Evolutionary conservation across 1,284 basidiomycete genomes (phyloP).

Genomic region (Boletus sp.): DNA sequence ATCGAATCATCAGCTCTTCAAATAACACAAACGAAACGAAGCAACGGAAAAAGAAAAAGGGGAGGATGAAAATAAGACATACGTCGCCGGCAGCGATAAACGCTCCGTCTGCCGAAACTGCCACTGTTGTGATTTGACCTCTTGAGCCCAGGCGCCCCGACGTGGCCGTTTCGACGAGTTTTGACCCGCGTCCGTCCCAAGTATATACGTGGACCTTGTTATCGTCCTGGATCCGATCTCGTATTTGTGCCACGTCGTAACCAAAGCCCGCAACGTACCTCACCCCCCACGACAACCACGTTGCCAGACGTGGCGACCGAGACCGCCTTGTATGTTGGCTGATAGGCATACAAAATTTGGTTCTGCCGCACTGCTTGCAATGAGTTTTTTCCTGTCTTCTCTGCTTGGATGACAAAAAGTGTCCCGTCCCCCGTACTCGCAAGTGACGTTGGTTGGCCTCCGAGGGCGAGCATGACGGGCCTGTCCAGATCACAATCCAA

Average conservation of each 20-base stretch:
- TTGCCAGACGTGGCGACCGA: constrained; percentile 57
- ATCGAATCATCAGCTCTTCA: constrained; percentile 5
- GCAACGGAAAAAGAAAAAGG: background rate
- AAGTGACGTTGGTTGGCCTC: constrained; percentile 77
- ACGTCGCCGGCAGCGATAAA: constrained; percentile 85
- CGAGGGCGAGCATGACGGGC: constrained; percentile 49
- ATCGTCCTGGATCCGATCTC: constrained; percentile 51
- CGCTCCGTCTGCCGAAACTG: constrained; percentile 80
- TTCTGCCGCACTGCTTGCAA: constrained; percentile 74
- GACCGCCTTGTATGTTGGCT: constrained; percentile 57
- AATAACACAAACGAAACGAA: background rate
- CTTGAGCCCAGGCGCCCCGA: constrained; percentile 67
- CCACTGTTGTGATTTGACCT: constrained; percentile 74
- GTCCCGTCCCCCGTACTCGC: constrained; percentile 65
- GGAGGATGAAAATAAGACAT: constrained; percentile 28
- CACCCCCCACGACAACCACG: constrained; percentile 74
- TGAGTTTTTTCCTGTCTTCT: constrained; percentile 54
- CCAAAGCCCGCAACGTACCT: constrained; percentile 49
- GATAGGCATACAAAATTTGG: constrained; percentile 63
- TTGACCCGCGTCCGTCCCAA: constrained; percentile 67
- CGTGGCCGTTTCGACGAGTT: constrained; percentile 48
- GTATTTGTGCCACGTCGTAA: background rate
- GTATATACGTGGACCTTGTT: constrained; percentile 73
- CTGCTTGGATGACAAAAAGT: constrained; percentile 60
- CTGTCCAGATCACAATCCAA: constrained; percentile 37